phyloP scores from a whole-genome alignment of 495 filamentous ascomycete genomes.

The Penicillium mononematosum region DNA sequence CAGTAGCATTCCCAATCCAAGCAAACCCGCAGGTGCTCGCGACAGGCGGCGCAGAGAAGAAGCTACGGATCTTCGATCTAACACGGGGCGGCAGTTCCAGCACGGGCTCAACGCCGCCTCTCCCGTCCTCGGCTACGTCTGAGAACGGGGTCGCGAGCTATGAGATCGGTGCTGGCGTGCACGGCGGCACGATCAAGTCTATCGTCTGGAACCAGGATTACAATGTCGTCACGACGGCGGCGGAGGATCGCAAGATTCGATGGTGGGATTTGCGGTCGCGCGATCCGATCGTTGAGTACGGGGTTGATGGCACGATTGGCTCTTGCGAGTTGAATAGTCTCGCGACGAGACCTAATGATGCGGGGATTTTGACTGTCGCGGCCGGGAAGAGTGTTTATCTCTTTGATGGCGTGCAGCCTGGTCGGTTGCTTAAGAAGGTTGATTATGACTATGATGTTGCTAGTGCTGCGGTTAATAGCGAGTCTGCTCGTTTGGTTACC shows the following conservation, averaged over 20 bases:
- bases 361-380: slow-evolving; percentile 51
- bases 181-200: slow-evolving; percentile 85
- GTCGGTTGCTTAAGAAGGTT: slow-evolving; percentile 70
- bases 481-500: slow-evolving; percentile 77
- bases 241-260: slow-evolving; percentile 84
- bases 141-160: slow-evolving; percentile 55
- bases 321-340: slow-evolving; percentile 80
- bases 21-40: slow-evolving; percentile 77
- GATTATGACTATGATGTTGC: slow-evolving; percentile 80
- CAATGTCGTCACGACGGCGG: slow-evolving; percentile 82
- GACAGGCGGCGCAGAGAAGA: slow-evolving; percentile 94
- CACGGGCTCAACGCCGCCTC: slow-evolving; percentile 43
- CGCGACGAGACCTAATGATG: slow-evolving; percentile 39
- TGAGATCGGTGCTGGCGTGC: slow-evolving; percentile 81
- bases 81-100: slow-evolving; percentile 41
- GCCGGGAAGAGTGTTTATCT: slow-evolving; percentile 92
- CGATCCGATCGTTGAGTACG: slow-evolving; percentile 65
- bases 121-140: slow-evolving; percentile 21
- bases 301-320: slow-evolving; percentile 77
- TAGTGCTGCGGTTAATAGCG: slow-evolving; percentile 81
- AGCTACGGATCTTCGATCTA: slow-evolving; percentile 90
- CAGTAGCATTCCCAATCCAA: slow-evolving; percentile 79
- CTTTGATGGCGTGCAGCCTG: slow-evolving; percentile 73
- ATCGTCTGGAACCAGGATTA: slow-evolving; percentile 89
- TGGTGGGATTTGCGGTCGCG: slow-evolving; percentile 90